Conservation (phyloP, 2,329 filamentous ascomycete genomes). For the Hymenoscyphus repandus region DNA sequence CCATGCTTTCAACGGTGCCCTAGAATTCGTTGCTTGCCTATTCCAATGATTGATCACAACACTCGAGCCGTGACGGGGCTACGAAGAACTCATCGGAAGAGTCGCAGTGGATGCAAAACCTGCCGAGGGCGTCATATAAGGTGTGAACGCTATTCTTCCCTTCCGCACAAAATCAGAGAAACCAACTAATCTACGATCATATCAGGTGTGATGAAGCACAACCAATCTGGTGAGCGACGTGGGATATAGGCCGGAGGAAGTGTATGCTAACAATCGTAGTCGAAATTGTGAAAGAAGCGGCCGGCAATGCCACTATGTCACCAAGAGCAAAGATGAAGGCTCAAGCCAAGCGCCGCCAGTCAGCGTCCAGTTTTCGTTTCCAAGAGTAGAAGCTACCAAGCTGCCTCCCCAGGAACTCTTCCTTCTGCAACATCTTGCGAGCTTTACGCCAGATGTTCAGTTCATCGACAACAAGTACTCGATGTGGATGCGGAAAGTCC, state of each 20-base stretch:
- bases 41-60: background rate
- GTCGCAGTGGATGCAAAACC: conserved; percentile 3
- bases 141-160: background rate
- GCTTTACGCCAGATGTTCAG: conserved; percentile 4
- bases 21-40: background rate
- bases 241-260: background rate
- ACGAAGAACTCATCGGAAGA: conserved; percentile 4
- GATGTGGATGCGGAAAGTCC: conserved; percentile 7
- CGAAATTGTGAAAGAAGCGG: conserved; percentile 10
- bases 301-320: conserved; percentile 7
- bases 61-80: background rate
- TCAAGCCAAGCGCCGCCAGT: conserved; percentile 1
- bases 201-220: conserved; percentile 8
- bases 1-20: background rate
- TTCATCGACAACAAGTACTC: conserved; percentile 12
- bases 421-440: conserved; percentile 4
- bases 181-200: too few relatives aligned
- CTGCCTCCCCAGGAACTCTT: conserved; percentile 7
- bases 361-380: conserved; percentile 1
- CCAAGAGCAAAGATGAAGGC: conserved; percentile 3
- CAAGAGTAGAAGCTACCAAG: conserved; percentile 1
- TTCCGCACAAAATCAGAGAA: too few relatives aligned
- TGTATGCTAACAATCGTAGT: background rate
- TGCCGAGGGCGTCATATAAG: conserved; percentile 9
- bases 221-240: conserved; percentile 4